Base-by-base conservation (phyloP, 139 green algal genomes). In the Auxenochlorella protothecoides region DNA sequence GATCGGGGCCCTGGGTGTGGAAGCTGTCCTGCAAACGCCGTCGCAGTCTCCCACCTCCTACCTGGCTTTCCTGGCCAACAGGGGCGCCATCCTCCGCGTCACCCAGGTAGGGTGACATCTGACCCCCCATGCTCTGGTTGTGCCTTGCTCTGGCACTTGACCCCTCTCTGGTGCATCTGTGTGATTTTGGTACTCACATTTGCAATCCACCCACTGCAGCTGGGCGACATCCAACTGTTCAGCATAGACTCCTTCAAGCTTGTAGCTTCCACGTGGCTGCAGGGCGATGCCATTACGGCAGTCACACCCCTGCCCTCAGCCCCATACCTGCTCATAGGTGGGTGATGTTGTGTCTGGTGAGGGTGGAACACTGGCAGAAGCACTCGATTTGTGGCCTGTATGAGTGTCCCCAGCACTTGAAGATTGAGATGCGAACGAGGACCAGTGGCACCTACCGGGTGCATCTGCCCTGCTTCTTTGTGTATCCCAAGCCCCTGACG, bases 221-320 rank as follows among this genome's bases (percentile, higher is more conserved):
- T 76, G 6, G 82, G 81, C 7, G 73, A 85, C 54, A 62, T 81
- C 53, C 79, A 87, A 71, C 76, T 87, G 9, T 87, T 77, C 63
- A 75, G 73, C 56, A 27, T 82, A 11, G 51, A 63, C 13, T 59
- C 59, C 11, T 70, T 71, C 52, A 59, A 16, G 52, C 57, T 87
- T 54, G 64, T 85, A 3, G 73, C 79, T 59, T 73, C 55, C 64
- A 68, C 78, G 6, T 75, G 74, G n/a, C 74, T 80, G 44, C 72
- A 68, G 9, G 73, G 78, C 55, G 77, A 82, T 63, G 52, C 59
- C 8, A 76, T 86, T 52, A 72, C 53, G 3, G 53, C 68, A 10
- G 80, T 86, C 1, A 44, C 27, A 44, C 27, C 27, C 27, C 27
- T 44, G 27, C 27, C 27, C 27, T 44, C 27, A 44, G 27, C 27